phyloP scores from a whole-genome alignment of 345 rosid species.

The Excoecaria agallocha region DNA sequence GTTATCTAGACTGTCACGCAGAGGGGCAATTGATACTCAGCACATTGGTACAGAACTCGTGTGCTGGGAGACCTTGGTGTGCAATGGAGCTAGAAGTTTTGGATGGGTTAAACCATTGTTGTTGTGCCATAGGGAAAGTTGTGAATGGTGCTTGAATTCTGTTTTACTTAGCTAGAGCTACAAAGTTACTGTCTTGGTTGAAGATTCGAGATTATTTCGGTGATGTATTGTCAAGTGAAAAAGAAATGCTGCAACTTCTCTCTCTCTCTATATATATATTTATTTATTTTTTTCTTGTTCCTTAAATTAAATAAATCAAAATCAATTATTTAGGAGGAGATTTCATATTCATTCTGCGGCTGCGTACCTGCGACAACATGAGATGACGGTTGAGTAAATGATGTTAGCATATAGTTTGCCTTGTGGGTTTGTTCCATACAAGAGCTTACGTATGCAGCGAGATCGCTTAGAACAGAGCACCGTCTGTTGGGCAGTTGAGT shows the following conservation, averaged over 20 bases:
- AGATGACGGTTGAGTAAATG: too few species aligned
- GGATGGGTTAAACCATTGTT: background rate
- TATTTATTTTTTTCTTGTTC: too few species aligned
- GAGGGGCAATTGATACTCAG: background rate
- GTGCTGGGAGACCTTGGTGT: background rate
- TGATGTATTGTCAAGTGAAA: too few species aligned
- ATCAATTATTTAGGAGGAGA: background rate
- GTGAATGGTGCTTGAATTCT: background rate
- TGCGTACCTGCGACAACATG: background rate
- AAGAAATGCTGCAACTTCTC: too few species aligned
- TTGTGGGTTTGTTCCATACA: too few species aligned
- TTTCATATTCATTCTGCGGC: background rate
- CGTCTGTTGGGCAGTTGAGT: too few species aligned
- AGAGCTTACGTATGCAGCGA: too few species aligned
- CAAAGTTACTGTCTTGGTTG: background rate
- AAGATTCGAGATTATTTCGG: background rate
- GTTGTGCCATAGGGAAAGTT: constrained; percentile 5
- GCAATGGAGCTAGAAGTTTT: constrained; percentile 16
- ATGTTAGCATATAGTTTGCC: too few species aligned
- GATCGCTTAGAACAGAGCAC: too few species aligned
- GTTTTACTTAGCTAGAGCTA: background rate
- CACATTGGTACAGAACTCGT: too few species aligned
- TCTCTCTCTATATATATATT: background rate
- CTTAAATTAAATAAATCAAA: background rate
- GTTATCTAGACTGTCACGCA: background rate